Percentiles rank a stretch among this genome's conserved stretches.
Evolutionary conservation across 257 asterid species (phyloP).

Genomic region (Misopates orontium): DNA sequence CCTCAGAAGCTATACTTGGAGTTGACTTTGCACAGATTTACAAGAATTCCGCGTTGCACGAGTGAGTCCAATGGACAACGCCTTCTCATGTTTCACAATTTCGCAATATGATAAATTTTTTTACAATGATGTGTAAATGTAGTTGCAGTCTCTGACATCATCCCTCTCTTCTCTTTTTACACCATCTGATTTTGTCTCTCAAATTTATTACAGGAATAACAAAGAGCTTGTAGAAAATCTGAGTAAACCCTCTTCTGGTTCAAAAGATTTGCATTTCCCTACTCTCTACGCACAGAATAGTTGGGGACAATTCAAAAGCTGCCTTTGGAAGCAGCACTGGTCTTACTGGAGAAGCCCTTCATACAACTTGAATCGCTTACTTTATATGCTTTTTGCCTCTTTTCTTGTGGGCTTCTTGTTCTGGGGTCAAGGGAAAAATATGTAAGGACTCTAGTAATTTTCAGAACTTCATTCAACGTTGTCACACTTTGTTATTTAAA

Average conservation of each 20-base stretch:
- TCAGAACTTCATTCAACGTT: background rate
- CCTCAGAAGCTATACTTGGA: slow-evolving; percentile 37
- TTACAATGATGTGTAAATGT: background rate
- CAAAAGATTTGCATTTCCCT: slow-evolving; percentile 40
- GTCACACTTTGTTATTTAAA: background rate
- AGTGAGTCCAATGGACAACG: slow-evolving; percentile 26
- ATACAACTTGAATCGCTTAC: slow-evolving; percentile 35
- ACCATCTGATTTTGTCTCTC: background rate
- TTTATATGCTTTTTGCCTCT: slow-evolving; percentile 32
- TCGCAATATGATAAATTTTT: background rate
- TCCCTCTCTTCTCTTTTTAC: background rate
- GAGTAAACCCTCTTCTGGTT: slow-evolving; percentile 37
- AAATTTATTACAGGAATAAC: slow-evolving; percentile 35
- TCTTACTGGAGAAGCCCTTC: slow-evolving; percentile 59
- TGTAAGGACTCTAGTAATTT: slow-evolving; percentile 29
- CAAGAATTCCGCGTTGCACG: slow-evolving; percentile 24
- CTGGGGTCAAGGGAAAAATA: slow-evolving; percentile 41
- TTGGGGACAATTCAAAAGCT: slow-evolving; percentile 39
- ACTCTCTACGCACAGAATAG: slow-evolving; percentile 40
- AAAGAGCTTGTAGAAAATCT: slow-evolving; percentile 36
- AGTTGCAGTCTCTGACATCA: background rate
- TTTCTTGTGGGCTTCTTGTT: slow-evolving; percentile 36
- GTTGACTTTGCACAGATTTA: slow-evolving; percentile 35
- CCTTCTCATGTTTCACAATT: background rate
- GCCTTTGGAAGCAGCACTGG: slow-evolving; percentile 53